Evolutionary conservation across 2,329 filamentous ascomycete genomes (phyloP), one percentile per base, ranked within the genome.

Genomic region (Xylaria sp.): DNA sequence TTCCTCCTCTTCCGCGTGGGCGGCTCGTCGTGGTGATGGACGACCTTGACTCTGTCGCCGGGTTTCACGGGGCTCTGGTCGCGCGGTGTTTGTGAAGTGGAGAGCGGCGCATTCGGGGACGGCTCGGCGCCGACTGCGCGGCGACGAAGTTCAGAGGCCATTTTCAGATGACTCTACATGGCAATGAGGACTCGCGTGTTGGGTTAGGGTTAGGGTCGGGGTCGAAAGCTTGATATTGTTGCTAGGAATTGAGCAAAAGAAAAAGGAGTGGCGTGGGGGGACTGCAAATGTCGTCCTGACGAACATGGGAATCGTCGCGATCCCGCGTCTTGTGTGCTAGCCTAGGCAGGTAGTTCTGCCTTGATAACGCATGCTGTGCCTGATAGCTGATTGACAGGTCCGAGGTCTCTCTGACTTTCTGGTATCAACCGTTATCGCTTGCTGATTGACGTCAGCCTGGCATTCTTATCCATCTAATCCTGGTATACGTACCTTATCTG

Each of bases 1-100:
- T 89, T 92, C 69, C 90, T 89, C 72, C 92, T 88, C 81, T 95
- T 96, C 69, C 87, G 87, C 58, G 81, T 83, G 17, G 65, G 63
- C 72, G 85, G 86, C 11, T 81, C 78, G 25, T 81, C 78, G 62
- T 83, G 80, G 27, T 74, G 72, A 47, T 74, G 73, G 68, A 84
- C 76, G 47, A 85, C 76, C 65, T 83, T 82, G 61, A 84, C 77
- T 61, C 80, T 79, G 22, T 79, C 75, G 45, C 72, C 75, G 33
- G 73, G 61, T 45, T 76, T 77, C 36, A 71, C 73, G 15, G 80
- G 76, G 71, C 77, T 79, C 57, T 78, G 77, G 27, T 80, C 79
- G 67, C 74, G 76, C 9, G 65, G 61, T 20, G 69, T 7, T 67
- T 73, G 1, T 70, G 71, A 25, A 64, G 64, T 11, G 74, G 71